Evolutionary conservation across 2,329 filamentous ascomycete genomes (phyloP).

Genomic region (Xylariaceae sp.): DNA sequence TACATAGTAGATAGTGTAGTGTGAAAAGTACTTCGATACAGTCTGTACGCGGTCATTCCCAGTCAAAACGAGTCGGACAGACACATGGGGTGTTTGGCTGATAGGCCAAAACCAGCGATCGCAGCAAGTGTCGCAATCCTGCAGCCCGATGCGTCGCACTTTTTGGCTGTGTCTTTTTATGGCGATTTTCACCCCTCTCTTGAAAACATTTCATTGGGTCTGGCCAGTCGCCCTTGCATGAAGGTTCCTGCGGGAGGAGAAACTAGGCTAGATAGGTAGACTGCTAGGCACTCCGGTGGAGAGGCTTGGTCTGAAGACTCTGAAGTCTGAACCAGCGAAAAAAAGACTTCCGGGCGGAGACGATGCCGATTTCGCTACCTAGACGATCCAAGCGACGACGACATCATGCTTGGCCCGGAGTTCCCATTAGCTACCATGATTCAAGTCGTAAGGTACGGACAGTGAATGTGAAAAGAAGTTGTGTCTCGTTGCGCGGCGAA

Average conservation of each 20-base stretch:
- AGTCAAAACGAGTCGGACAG: neutral
- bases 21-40: too few relatives aligned
- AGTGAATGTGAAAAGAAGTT: neutral
- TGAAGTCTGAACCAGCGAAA: constrained; percentile 4
- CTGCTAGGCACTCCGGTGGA: constrained; percentile 1
- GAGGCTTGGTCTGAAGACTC: neutral
- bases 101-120: neutral
- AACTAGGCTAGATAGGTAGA: neutral
- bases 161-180: constrained; percentile 5
- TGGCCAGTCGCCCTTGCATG: constrained; percentile 18
- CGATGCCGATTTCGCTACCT: constrained; percentile 21
- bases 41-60: neutral
- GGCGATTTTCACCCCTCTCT: neutral
- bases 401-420: too few relatives aligned
- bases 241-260: constrained; percentile 18
- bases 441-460: too few relatives aligned
- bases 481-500: neutral
- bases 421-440: too few relatives aligned
- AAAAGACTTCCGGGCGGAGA: neutral
- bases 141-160: neutral
- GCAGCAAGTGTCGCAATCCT: neutral
- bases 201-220: neutral
- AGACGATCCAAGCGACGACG: neutral
- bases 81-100: too few relatives aligned
- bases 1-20: too few relatives aligned